Base-by-base conservation (phyloP, 2,329 filamentous ascomycete species). In the Cryoendolithus antarcticus region DNA sequence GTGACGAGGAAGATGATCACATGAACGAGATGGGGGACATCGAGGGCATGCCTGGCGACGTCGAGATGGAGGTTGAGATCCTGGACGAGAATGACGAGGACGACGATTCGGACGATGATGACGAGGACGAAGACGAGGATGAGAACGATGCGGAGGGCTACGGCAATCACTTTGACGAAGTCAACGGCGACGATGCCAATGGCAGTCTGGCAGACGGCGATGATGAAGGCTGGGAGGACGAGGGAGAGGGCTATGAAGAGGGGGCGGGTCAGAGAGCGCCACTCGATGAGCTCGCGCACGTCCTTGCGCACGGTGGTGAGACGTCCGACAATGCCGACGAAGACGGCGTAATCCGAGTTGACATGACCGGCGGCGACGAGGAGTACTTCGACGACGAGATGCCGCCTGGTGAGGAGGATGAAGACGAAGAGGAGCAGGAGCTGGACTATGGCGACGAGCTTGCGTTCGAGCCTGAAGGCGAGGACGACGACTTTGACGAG, bases 1-100 rank as follows among this genome's bases (percentile, higher is more conserved):
- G 88, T 53, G 89, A 93, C 54, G 84, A 91, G 42, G 85, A 93
- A 44, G 71, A 82, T 46, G 85, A 93, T 41, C 83, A 83, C 21
- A 72, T 86, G 37, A 79, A 78, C 44, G 83, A 79, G 30, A 88
- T 93, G 71, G 89, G 86, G 4, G 69, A 69, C 8, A 74, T 80
- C 36, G 75, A 80, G 65, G 75, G 75, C 41, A 61, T 78, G 31
- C 67, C 74, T 30, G 75, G 75, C 9, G 75, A 79, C 50, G 62
- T 67, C n/a, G 65, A 63, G 15, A 70, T 77, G 61, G 78, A 84
- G 30, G 83, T 95, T 37, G 88, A 94, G 65, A 82, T 96, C 49
- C 84, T 93, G 45, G 83, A 95, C 68, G 78, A 80, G 6, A 72
- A 74, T 2, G 73, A 76, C 29, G 70, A 75, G 3, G 71, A 74